Percentiles rank a stretch among this genome's conserved stretches.
These are phyloP conservation scores for Hysterium pulicare DNA, from an alignment of 2,329 filamentous ascomycete species.

Conservation along the genomic window DNA sequence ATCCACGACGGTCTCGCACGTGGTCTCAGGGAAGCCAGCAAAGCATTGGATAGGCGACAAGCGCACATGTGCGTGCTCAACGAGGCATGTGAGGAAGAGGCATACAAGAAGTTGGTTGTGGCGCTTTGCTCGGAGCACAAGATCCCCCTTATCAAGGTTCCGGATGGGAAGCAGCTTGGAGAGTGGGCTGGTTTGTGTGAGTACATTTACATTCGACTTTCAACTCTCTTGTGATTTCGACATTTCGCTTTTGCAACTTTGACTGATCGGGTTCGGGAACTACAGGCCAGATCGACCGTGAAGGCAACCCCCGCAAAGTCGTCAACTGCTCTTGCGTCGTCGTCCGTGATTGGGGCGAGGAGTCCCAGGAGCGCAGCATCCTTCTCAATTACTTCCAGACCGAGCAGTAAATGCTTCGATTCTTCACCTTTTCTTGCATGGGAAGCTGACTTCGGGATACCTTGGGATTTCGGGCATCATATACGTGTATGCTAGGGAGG, in stretches of 20 bases:
- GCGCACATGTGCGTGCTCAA: slow-evolving; percentile 99
- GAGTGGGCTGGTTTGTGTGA: slow-evolving; percentile 99
- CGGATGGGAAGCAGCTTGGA: slow-evolving; percentile 98
- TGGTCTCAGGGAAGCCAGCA: slow-evolving; percentile 96
- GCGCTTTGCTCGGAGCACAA: slow-evolving; percentile 99
- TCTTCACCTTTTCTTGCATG: slow-evolving; percentile 1
- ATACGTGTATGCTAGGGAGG: neutral
- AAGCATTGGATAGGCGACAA: slow-evolving; percentile 97
- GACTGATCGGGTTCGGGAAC: no score
- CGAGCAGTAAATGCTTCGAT: slow-evolving; percentile 47
- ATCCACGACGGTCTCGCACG: slow-evolving; percentile 99
- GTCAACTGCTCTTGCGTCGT: slow-evolving; percentile 99
- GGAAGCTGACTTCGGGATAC: neutral
- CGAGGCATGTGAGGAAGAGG: slow-evolving; percentile 99
- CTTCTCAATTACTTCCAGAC: slow-evolving; percentile 99
- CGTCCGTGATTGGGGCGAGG: slow-evolving; percentile 99
- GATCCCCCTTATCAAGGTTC: slow-evolving; percentile 99
- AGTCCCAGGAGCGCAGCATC: slow-evolving; percentile 97
- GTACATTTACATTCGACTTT: no score
- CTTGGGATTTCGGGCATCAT: neutral
- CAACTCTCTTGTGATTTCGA: no score
- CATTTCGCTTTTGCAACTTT: no score
- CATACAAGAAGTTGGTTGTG: slow-evolving; percentile 99
- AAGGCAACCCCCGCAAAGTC: slow-evolving; percentile 99
- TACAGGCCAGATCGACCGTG: slow-evolving; percentile 92